A percentile compares a stretch with the other conserved stretches of the same genome.
Evolutionary conservation across 768 basidiomycete species (phyloP).

Genomic region (Leucosporidium creatinivorum): DNA sequence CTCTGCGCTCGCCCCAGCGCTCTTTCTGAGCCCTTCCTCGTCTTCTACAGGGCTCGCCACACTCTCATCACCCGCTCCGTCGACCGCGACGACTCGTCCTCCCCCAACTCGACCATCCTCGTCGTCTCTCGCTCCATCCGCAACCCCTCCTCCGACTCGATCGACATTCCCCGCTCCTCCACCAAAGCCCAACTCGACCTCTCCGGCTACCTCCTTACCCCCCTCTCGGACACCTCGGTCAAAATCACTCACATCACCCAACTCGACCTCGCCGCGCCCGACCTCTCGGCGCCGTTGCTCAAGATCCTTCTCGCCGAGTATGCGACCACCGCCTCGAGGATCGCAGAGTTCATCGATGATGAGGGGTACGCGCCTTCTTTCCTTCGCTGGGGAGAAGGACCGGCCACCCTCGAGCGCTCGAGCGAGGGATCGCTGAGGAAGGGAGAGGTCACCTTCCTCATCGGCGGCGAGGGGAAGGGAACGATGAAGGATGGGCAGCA

Average conservation of each 20-base stretch:
- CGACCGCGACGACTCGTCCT: constrained; percentile 20
- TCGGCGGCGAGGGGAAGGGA: constrained; percentile 17
- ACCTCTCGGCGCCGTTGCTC: constrained; percentile 13
- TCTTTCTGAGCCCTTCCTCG: not conserved
- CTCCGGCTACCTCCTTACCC: constrained; percentile 9
- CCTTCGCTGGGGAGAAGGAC: constrained; percentile 19
- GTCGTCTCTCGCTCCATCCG: constrained; percentile 17
- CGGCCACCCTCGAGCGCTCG: constrained; percentile 2
- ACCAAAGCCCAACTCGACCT: constrained; percentile 5
- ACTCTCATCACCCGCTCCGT: constrained; percentile 13
- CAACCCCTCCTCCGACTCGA: not conserved
- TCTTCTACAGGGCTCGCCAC: constrained; percentile 5
- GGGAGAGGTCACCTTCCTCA: constrained; percentile 8
- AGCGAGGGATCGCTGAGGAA: constrained; percentile 9
- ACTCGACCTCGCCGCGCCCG: not conserved
- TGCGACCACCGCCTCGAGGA: constrained; percentile 13
- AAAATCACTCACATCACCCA: constrained; percentile 12
- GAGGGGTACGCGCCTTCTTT: constrained; percentile 24
- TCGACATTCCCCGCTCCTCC: constrained; percentile 5
- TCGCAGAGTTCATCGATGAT: constrained; percentile 22
- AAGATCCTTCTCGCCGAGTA: constrained; percentile 24
- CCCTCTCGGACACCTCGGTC: not conserved
- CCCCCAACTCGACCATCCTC: constrained; percentile 17
- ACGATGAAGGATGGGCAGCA: constrained; percentile 25
- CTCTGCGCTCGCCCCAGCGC: no score